Evolutionary conservation across 2,329 filamentous ascomycete genomes (phyloP), one percentile per base, ranked within the genome.

Genomic region (Fusarium decemcellulare): DNA sequence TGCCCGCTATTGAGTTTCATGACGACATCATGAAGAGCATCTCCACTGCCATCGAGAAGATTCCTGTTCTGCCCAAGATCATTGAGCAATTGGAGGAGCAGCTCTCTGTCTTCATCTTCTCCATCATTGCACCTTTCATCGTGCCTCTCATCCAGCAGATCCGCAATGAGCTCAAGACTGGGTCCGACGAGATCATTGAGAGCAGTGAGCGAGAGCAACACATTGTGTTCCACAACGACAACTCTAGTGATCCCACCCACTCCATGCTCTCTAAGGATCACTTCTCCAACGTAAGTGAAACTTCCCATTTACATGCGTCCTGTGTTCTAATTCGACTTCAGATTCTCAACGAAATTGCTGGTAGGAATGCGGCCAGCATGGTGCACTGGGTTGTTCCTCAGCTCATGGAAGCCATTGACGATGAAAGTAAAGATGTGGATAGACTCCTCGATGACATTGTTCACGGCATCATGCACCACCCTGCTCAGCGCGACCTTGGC

Each of bases 241-340:
- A 87, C 54, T 92, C 84, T 67, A 90, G 89, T 18, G 92, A 98
- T 76, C 95, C 95, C 0, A 98, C 95, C 2, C 95, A 98, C 83
- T 97, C 93, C 18, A 97, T 97, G 95, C 84, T 98, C 55, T 94
- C 94, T 63, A 98, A 98, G 83, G 95, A 98, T 75, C 95, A 98
- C 81, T 98, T 98, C 80, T 93, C 92, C 68, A 97, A 97, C 76
- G 85, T 92, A 78, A 81, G 85, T 73, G 23, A 6, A 23, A 42
- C 11, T 11, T 8, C 16, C 6, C 18, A 40, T 29, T 16, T 40
- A 8, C 37, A 23, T 40, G 10, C 15, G 3, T 10, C 6, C 9
- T 2, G 9, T 10, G 30, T 6, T 44, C 54, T 63, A 27, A 72
- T 62, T 29, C 11, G 8, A 3, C 6, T 18, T 5, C 63, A 88